phyloP scores from a whole-genome alignment of 805 yeast genomes.

The Schwanniomyces occidentalis region DNA sequence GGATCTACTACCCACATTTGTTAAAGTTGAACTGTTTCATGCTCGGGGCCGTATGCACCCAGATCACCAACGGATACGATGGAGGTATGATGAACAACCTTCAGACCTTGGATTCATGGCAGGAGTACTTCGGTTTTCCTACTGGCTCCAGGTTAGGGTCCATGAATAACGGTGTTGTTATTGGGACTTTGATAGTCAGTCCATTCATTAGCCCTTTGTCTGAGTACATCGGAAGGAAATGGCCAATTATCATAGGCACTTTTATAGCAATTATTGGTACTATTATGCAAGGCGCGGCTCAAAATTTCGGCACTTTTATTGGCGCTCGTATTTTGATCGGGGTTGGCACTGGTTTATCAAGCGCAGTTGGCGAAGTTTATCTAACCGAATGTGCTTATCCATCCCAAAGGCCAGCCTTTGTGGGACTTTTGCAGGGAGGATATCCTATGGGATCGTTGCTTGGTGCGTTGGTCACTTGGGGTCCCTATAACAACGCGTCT shows the following conservation, averaged over 20 bases:
- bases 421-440: constrained; percentile 39
- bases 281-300: constrained; percentile 43
- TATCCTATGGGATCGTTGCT: constrained; percentile 65
- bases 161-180: constrained; percentile 30
- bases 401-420: constrained; percentile 4
- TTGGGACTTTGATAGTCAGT: constrained; percentile 10
- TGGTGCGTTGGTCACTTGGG: constrained; percentile 62
- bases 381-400: constrained; percentile 66
- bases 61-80: constrained; percentile 22
- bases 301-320: constrained; percentile 21
- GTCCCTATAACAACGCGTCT: no score
- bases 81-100: constrained; percentile 21
- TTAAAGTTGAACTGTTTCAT: no score
- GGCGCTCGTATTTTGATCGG: constrained; percentile 69
- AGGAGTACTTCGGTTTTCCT: constrained; percentile 25
- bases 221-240: constrained; percentile 45
- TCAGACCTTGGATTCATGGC: constrained; percentile 16
- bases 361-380: constrained; percentile 76
- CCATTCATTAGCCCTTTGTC: constrained; percentile 10
- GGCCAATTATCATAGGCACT: constrained; percentile 54
- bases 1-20: no score
- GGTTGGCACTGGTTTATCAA: constrained; percentile 68
- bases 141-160: constrained; percentile 34
- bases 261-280: constrained; percentile 57
- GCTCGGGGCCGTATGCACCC: no score